These are phyloP conservation scores for Sanghuangporus baumii DNA, from an alignment of 1,284 basidiomycete species.

Conservation along the genomic window DNA sequence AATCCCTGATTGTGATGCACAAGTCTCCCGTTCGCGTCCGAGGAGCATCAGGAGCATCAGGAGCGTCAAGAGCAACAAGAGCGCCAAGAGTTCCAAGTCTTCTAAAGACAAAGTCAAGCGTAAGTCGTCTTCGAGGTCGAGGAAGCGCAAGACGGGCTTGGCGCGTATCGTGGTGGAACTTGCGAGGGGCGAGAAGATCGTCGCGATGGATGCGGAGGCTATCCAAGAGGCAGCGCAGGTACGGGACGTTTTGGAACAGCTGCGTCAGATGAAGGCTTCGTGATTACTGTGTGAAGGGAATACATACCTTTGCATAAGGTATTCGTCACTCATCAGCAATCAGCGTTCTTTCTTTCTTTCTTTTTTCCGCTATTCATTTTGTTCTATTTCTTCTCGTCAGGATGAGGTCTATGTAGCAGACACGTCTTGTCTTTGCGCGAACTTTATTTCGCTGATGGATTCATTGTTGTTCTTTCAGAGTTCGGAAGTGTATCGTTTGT, in stretches of 20 bases:
- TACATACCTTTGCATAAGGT: neutral
- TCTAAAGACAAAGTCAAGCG: neutral
- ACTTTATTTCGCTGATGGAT: neutral
- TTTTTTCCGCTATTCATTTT: neutral
- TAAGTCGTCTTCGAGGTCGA: neutral
- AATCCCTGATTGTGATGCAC: neutral
- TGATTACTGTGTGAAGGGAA: neutral
- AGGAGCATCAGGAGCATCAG: neutral
- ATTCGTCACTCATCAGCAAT: neutral
- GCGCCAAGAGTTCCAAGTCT: neutral
- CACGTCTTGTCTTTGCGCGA: neutral
- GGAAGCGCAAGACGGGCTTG: conserved; percentile 13
- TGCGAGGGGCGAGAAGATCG: neutral
- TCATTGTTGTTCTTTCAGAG: neutral
- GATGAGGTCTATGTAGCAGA: too few relatives aligned
- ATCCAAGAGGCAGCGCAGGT: conserved; percentile 11
- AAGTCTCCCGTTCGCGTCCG: neutral
- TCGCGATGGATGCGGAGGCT: conserved; percentile 11
- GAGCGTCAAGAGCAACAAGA: neutral
- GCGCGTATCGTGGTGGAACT: conserved; percentile 15
- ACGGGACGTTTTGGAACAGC: conserved; percentile 8
- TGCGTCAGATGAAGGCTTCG: conserved; percentile 12
- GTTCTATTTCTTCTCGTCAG: neutral
- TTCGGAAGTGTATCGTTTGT: neutral
- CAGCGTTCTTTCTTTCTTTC: neutral